phyloP scores from a whole-genome alignment of 495 filamentous ascomycete species.

The Gamarada debralockiae region DNA sequence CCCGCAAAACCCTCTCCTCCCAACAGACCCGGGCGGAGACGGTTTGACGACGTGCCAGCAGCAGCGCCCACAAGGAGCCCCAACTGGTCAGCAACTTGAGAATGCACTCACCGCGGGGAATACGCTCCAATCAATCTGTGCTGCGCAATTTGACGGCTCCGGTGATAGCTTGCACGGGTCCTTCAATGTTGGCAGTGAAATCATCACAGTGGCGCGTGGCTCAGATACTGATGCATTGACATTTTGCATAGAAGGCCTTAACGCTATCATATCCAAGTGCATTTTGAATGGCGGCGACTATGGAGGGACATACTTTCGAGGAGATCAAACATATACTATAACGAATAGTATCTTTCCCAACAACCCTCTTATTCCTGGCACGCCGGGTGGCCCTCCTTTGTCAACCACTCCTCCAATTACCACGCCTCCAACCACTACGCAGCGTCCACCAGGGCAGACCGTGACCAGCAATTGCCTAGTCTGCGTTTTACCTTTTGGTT shows the following conservation, averaged over 20 bases:
- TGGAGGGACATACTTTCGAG: neutral
- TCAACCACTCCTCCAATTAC: neutral
- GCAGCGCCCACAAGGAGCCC: neutral
- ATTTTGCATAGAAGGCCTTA: neutral
- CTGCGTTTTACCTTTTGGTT: too few species aligned
- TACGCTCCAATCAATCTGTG: neutral
- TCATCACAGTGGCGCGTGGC: neutral
- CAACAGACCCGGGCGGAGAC: neutral
- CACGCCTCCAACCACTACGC: too few species aligned
- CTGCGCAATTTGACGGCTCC: neutral
- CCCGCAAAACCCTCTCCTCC: neutral
- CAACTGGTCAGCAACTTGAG: neutral
- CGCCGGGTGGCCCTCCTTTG: neutral
- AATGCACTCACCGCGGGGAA: neutral
- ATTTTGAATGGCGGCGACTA: neutral
- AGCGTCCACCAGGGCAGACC: too few species aligned
- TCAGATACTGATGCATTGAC: neutral
- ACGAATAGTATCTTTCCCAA: neutral
- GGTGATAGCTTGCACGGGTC: neutral
- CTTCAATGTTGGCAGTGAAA: neutral
- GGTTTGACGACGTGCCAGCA: neutral
- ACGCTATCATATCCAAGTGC: neutral
- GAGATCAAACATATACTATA: neutral
- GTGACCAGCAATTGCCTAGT: too few species aligned
- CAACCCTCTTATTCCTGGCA: neutral